Conservation (phyloP, 202 grass and related monocot genomes). For the Setaria viridis region DNA sequence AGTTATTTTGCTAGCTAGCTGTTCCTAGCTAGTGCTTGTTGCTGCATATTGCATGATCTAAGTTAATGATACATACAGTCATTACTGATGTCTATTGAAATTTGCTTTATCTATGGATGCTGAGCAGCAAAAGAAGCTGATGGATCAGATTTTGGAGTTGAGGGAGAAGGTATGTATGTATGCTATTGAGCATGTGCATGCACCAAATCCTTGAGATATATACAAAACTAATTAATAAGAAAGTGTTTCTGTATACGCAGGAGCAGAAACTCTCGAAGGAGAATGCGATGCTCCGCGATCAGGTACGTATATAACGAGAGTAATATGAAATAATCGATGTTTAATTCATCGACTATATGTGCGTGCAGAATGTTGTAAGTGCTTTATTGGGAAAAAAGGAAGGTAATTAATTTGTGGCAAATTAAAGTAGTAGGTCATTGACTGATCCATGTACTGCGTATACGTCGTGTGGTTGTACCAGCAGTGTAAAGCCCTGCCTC, state of each 20-base stretch:
- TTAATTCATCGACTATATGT: background rate
- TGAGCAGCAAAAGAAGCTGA: constrained; percentile 68
- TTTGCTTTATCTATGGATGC: background rate
- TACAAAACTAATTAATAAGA: background rate
- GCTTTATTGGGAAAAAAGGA: too few species aligned
- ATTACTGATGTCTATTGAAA: background rate
- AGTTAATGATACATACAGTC: background rate
- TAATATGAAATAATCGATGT: background rate
- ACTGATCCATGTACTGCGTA: background rate
- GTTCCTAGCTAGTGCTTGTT: background rate
- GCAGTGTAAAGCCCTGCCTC: constrained; percentile 37
- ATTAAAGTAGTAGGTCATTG: background rate
- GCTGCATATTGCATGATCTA: background rate
- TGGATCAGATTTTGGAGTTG: constrained; percentile 68
- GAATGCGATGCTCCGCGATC: constrained; percentile 59
- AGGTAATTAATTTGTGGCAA: background rate
- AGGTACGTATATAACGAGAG: constrained; percentile 36
- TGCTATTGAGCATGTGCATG: background rate
- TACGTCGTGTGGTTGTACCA: background rate
- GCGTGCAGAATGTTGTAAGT: too few species aligned
- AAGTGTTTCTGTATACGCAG: constrained; percentile 38
- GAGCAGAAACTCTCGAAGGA: constrained; percentile 63
- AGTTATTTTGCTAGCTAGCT: background rate
- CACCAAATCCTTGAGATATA: background rate
- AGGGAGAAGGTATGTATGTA: constrained; percentile 61